Evolutionary conservation across 2,329 filamentous ascomycete species (phyloP), one percentile per base, ranked within the genome.

Genomic region (Phyllosticta citribraziliensis): DNA sequence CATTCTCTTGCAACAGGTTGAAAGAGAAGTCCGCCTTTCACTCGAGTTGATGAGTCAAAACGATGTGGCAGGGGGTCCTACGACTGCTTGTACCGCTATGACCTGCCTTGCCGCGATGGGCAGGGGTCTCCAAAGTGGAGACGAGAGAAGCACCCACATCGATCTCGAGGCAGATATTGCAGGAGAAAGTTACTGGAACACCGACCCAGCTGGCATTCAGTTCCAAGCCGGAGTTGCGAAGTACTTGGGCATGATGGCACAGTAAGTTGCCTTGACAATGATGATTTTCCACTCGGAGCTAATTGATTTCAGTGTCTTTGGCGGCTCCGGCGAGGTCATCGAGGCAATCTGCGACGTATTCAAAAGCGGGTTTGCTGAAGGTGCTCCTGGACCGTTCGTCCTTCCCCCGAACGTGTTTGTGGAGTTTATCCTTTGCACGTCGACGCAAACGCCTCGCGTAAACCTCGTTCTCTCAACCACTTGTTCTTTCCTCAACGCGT

Each of bases 321-420:
- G 78, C 3, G 74, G 73, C 2, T 84, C 82, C 62, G 81, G 84
- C 22, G 89, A 92, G 65, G 81, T 90, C 11, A 80, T 88, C 22
- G 88, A 92, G 67, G 80, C 84, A 3, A 84, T 87, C 35, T 94
- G 89, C 73, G 80, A 80, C 62, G 83, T 92, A 55, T 79, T 93
- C 56, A 84, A 86, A 51, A 82, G 85, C 20, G 90, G 90, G 0
- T 92, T 92, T 68, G 86, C 86, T 0, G 90, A 95, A 71, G 82
- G 80, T 0, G 82, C 85, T 25, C 83, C 87, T 2, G 89, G 89
- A 0, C 88, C 89, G 0, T 93, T 94, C 67, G 88, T 92, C 9
- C 84, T 95, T 63, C 81, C 86, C 2, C 79, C 87, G 0, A 75
- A 80, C 0, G 79, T 84, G 64, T 83, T 89, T n/a, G 83, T 85